phyloP scores from a whole-genome alignment of 305 asterid genomes.

The Fraxinus nigra region DNA sequence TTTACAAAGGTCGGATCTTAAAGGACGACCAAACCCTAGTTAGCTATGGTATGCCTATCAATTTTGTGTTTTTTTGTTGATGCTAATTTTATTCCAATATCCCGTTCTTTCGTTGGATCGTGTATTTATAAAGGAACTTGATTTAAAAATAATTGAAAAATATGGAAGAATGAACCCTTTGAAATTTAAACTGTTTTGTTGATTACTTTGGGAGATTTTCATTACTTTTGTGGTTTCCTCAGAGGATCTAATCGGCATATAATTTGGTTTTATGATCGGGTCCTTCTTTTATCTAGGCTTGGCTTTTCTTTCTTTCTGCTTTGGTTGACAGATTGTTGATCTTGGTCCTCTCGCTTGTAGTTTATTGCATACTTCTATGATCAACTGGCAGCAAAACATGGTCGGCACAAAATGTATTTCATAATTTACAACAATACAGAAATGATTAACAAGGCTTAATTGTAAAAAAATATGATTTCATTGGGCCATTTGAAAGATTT shows the following conservation, averaged over 20 bases:
- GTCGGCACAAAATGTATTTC: background rate
- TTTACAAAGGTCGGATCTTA: constrained; percentile 72
- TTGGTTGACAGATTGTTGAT: background rate
- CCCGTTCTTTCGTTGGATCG: background rate
- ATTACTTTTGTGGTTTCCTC: background rate
- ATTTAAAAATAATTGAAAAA: background rate
- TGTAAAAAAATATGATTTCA: background rate
- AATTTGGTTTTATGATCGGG: background rate
- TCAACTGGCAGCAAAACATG: background rate
- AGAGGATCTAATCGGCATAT: background rate
- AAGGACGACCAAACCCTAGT: constrained; percentile 74
- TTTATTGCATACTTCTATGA: background rate
- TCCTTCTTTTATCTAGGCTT: background rate
- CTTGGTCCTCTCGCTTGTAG: background rate
- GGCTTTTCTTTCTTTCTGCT: background rate
- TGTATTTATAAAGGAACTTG: background rate
- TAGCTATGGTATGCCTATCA: constrained; percentile 47
- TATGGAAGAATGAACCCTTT: background rate
- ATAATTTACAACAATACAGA: background rate
- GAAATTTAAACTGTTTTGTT: background rate
- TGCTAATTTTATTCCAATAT: background rate
- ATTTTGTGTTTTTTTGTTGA: background rate
- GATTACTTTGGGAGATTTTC: background rate
- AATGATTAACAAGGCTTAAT: background rate
- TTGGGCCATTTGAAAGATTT: background rate